These are phyloP conservation scores for Mucor ambiguus DNA, from an alignment of 371 early-diverging fungal genomes.

Conservation along the genomic window DNA sequence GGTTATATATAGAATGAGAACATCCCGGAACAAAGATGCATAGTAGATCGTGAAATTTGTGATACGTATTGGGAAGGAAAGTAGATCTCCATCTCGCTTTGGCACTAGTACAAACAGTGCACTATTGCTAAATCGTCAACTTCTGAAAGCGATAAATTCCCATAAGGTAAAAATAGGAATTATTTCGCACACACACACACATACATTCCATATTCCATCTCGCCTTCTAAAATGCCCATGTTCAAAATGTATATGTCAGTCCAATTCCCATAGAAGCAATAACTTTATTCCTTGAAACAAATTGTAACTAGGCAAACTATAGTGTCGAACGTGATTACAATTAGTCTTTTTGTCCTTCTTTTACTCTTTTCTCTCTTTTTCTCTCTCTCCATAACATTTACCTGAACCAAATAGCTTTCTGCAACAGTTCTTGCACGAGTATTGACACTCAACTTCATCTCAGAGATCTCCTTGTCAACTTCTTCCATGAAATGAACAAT, in stretches of 20 bases:
- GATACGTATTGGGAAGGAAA: neutral
- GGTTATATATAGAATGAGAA: neutral
- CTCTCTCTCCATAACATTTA: constrained; percentile 21
- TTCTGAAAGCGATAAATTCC: neutral
- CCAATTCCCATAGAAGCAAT: constrained; percentile 1
- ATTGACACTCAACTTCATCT: constrained; percentile 96
- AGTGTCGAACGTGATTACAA: neutral
- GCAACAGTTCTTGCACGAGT: constrained; percentile 95
- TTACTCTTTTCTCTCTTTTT: neutral
- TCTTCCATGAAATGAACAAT: constrained; percentile 98
- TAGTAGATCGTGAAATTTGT: neutral
- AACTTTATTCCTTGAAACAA: neutral
- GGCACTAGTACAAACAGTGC: neutral
- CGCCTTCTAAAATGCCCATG: neutral
- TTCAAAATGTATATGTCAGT: neutral
- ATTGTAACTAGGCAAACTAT: constrained; percentile 15
- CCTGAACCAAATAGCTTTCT: constrained; percentile 74
- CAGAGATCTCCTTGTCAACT: constrained; percentile 97
- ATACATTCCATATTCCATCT: neutral
- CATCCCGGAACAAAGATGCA: neutral
- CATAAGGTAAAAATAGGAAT: neutral
- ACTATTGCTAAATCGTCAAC: neutral
- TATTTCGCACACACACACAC: constrained; percentile 1
- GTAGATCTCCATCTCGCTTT: neutral
- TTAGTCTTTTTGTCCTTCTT: neutral